Base-by-base conservation (phyloP, 2,329 filamentous ascomycete genomes). In the Aspergillus neoniger region DNA sequence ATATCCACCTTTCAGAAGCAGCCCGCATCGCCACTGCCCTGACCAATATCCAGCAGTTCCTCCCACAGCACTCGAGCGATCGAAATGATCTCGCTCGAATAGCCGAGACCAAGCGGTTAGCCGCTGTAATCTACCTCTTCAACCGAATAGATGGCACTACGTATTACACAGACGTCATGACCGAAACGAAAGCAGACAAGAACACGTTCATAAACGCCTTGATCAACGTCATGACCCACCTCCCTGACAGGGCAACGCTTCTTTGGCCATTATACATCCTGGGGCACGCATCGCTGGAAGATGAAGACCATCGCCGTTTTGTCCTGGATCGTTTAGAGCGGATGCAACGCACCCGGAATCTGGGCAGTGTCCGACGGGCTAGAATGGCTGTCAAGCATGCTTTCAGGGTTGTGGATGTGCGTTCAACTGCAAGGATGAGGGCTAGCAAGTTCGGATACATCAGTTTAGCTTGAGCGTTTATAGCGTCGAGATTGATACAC, bases 111-210 rank as follows among this genome's bases (percentile, higher is more conserved):
- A 75, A 75, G 59, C 64, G 70, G 7, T 61, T 72, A 2, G 65
- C 70, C 3, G 68, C 72, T 5, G 56, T 74, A 6, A 61, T 75
- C 8, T 74, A 75, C 60, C 65, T 74, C 2, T 61, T 54, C 7
- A 65, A 69, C 25, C 60, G 65, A 21, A 8, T 15, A 32, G 30
- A 32, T 10, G 30, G 30, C 30, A 32, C 30, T 32, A 4, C 30
- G 15, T 38, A 32, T 7, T 12, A 48, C 19, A 21, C 25, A 10
- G 14, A 49, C 5, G 21, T 25, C 50, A 50, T 28, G 19, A n/a
- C 5, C 14, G 15, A n/a, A 3, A 3, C 44, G 56, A n/a, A 62
- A 68, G 60, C 12, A 48, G 23, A 49, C 14, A 65, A 66, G 61
- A 23, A 54, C 19, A 23, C 61, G 30, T 61, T 68, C 36, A 53